Evolutionary conservation across 805 yeast genomes (phyloP), one percentile per base, ranked within the genome.

Genomic region (Pichia sporocuriosa): DNA sequence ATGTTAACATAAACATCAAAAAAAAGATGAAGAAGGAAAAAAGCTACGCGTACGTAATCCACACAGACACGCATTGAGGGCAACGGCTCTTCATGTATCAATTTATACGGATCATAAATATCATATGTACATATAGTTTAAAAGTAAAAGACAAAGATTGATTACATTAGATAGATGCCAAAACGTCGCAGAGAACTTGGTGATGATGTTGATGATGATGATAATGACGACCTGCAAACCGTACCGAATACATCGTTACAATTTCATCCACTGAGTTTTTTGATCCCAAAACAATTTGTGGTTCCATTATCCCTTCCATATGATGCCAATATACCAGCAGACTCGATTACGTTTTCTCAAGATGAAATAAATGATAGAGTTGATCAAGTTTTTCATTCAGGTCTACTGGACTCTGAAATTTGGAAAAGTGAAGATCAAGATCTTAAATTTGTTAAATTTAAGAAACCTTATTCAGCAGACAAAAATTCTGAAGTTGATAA

Each of bases 201-300:
- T 9, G 27, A 13, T 11, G 23, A 23, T 22, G 19, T 17, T n/a
- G 21, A 28, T 37, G 15, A 53, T 50, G 21, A 42, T n/a, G n/a
- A n/a, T n/a, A n/a, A n/a, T n/a, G n/a, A n/a, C n/a, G n/a, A n/a
- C n/a, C n/a, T n/a, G n/a, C n/a, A n/a, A 23, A 28, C 5, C 44
- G 45, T 23, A 32, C 46, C 58, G 19, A 45, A 49, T 4, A 48
- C 57, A 10, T 56, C 57, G 2, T 39, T 61, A 32, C 38, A 51
- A 11, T 46, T 43, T 22, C 53, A 49, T 20, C 72, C 73, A 0
- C 39, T 69, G 37, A 55, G 60, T 16, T 66, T 57, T 35, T 47
- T 69, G 13, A 51, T 67, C 2, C 75, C 75, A 2, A 61, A 57
- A 2, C 71, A 68, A 39, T 62, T 58, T 32, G 44, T 55, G 12